phyloP scores from a whole-genome alignment of 1,139 yeast species.

The Taphrina sp. region DNA sequence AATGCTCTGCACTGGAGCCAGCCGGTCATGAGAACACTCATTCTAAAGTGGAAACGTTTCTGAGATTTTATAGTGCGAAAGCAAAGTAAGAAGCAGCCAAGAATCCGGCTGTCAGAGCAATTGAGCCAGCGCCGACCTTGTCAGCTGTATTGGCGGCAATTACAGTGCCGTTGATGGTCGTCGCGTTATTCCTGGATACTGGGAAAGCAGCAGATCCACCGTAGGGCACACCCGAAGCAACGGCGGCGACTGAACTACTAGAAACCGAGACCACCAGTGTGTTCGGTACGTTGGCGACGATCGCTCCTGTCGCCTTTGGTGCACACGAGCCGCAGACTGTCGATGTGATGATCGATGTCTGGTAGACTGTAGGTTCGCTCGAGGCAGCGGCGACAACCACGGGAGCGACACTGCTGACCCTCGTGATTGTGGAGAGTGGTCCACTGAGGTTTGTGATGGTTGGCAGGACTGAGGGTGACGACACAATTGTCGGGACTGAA shows the following conservation, averaged over 20 bases:
- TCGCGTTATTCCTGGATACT: not conserved
- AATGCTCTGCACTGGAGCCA: too few relatives aligned
- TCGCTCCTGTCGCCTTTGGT: not conserved
- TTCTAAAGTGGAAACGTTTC: too few relatives aligned
- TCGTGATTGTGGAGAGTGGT: slow-evolving; percentile 19
- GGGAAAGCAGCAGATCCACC: slow-evolving; percentile 8
- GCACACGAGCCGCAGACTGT: slow-evolving; percentile 14
- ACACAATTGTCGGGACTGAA: too few relatives aligned
- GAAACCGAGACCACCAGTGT: not conserved
- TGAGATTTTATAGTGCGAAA: slow-evolving; percentile 10
- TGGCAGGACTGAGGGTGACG: slow-evolving; percentile 11
- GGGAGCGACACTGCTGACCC: not conserved
- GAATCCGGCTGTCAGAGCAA: slow-evolving; percentile 14
- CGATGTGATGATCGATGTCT: slow-evolving; percentile 12
- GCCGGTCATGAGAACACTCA: too few relatives aligned
- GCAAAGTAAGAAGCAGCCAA: slow-evolving; percentile 27
- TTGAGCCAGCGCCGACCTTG: slow-evolving; percentile 2
- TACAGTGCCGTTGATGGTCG: slow-evolving; percentile 8
- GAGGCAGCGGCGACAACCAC: not conserved
- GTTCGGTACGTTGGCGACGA: slow-evolving; percentile 10
- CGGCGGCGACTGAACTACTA: not conserved
- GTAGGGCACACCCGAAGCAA: slow-evolving; percentile 5
- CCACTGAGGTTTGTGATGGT: slow-evolving; percentile 12
- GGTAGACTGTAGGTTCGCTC: slow-evolving; percentile 8
- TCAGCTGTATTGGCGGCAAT: slow-evolving; percentile 2